phyloP scores from a whole-genome alignment of 768 basidiomycete species.

The Naganishia vishniacii region DNA sequence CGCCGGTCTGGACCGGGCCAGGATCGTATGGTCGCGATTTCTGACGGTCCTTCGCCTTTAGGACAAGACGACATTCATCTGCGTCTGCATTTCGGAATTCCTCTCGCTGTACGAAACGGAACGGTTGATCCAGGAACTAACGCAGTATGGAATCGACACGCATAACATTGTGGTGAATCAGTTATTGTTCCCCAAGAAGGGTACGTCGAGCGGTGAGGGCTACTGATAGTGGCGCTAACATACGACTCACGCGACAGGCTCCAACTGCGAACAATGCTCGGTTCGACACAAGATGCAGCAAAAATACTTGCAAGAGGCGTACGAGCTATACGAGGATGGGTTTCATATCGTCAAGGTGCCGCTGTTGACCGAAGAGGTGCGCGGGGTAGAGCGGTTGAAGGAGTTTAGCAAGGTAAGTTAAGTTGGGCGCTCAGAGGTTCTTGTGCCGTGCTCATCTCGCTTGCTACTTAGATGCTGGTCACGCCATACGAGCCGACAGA shows the following conservation, averaged over 20 bases:
- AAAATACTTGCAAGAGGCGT: conserved; percentile 91
- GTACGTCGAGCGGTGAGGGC: conserved; percentile 52
- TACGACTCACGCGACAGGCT: conserved; percentile 54
- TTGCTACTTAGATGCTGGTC: too few relatives aligned
- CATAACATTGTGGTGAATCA: conserved; percentile 99
- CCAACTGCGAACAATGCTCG: conserved; percentile 90
- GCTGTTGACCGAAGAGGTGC: conserved; percentile 89
- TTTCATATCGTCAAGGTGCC: conserved; percentile 96
- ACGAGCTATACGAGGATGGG: conserved; percentile 95
- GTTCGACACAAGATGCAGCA: conserved; percentile 97
- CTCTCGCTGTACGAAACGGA: conserved; percentile 97
- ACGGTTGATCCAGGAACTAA: conserved; percentile 87
- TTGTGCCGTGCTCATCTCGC: too few relatives aligned
- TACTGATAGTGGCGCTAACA: too few relatives aligned
- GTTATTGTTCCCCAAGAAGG: conserved; percentile 82
- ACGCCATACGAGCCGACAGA: too few relatives aligned
- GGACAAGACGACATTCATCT: conserved; percentile 99
- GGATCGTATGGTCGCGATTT: too few relatives aligned
- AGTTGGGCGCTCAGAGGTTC: too few relatives aligned
- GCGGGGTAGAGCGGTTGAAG: conserved; percentile 86
- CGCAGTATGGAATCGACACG: conserved; percentile 74
- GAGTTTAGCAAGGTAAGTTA: conserved; percentile 69
- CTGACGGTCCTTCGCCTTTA: conserved; percentile 41
- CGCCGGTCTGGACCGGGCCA: too few relatives aligned
- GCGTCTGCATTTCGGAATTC: conserved; percentile 98